Evolutionary conservation across 1,139 yeast species (phyloP).

Genomic region (Lodderomyces jiufengensis): DNA sequence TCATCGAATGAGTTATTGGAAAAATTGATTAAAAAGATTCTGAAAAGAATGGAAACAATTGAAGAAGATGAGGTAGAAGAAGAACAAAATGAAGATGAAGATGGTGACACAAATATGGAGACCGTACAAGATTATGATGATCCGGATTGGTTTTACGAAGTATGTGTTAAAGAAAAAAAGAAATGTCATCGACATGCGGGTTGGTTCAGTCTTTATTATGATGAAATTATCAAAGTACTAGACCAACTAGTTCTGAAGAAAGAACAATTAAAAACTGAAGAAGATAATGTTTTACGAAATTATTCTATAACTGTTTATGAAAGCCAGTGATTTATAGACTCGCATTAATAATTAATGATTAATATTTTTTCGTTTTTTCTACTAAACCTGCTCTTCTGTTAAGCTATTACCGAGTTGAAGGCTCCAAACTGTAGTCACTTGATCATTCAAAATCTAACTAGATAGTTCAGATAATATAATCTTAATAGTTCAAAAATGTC

Average conservation of each 20-base stretch:
- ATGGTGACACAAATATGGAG: slow-evolving; percentile 9
- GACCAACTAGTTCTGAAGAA: slow-evolving; percentile 23
- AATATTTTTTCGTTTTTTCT: too few species aligned
- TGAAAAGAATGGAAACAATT: slow-evolving; percentile 2
- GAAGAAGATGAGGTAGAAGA: slow-evolving; percentile 10
- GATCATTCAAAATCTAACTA: too few species aligned
- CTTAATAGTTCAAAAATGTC: too few species aligned
- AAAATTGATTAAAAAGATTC: slow-evolving; percentile 6
- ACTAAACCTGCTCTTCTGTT: too few species aligned
- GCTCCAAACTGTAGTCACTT: too few species aligned
- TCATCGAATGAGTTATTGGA: slow-evolving; percentile 19
- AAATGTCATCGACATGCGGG: slow-evolving; percentile 66
- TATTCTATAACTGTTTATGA: slow-evolving; percentile 38
- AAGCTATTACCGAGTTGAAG: too few species aligned
- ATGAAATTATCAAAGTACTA: slow-evolving; percentile 35
- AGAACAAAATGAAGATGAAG: slow-evolving; percentile 15
- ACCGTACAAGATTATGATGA: slow-evolving; percentile 8
- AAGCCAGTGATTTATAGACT: slow-evolving; percentile 1
- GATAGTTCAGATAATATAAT: too few species aligned
- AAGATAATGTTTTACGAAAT: slow-evolving; percentile 24
- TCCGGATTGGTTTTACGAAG: slow-evolving; percentile 18
- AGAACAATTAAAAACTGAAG: slow-evolving; percentile 22
- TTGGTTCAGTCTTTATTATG: slow-evolving; percentile 58
- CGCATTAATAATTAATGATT: too few species aligned
- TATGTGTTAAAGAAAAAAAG: slow-evolving; percentile 61